Evolutionary conservation across 129 eudicot species (phyloP).

Genomic region (Centrapalus pauciflorus): DNA sequence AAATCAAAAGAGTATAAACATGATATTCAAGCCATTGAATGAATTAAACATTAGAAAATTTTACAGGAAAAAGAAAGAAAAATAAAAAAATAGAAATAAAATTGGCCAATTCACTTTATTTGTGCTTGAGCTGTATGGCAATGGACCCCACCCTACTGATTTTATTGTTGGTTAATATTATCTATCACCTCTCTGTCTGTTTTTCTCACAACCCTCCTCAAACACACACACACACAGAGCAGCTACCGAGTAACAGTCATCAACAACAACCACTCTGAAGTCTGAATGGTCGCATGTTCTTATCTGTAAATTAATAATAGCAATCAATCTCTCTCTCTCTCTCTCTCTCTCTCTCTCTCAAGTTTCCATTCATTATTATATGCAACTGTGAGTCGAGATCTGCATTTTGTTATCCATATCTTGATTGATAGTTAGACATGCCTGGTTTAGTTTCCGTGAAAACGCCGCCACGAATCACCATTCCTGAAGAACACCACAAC

Average conservation of each 20-base stretch:
- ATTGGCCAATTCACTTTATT: conserved; percentile 18
- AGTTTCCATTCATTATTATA: background rate
- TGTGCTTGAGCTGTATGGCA: conserved; percentile 29
- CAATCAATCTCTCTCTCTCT: background rate
- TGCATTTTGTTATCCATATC: conserved; percentile 6
- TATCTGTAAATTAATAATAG: conserved; percentile 15
- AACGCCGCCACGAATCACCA: conserved; percentile 67
- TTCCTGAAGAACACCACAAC: conserved; percentile 38
- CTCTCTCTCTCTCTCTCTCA: background rate
- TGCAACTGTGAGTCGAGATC: background rate
- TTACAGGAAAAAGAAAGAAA: too few species aligned
- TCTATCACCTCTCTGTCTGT: background rate
- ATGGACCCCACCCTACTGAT: conserved; percentile 27
- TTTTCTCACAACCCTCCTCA: too few species aligned
- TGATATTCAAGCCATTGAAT: too few species aligned
- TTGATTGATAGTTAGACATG: conserved; percentile 31
- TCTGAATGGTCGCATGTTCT: conserved; percentile 14
- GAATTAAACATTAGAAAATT: too few species aligned
- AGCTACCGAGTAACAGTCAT: conserved; percentile 30
- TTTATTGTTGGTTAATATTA: conserved; percentile 17
- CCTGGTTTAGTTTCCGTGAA: conserved; percentile 86
- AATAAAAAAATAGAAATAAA: too few species aligned
- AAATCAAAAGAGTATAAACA: too few species aligned
- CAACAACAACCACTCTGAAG: conserved; percentile 19
- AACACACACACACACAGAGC: conserved; percentile 15